phyloP scores from a whole-genome alignment of 768 basidiomycete species.

The Xerocomellus intermedius region DNA sequence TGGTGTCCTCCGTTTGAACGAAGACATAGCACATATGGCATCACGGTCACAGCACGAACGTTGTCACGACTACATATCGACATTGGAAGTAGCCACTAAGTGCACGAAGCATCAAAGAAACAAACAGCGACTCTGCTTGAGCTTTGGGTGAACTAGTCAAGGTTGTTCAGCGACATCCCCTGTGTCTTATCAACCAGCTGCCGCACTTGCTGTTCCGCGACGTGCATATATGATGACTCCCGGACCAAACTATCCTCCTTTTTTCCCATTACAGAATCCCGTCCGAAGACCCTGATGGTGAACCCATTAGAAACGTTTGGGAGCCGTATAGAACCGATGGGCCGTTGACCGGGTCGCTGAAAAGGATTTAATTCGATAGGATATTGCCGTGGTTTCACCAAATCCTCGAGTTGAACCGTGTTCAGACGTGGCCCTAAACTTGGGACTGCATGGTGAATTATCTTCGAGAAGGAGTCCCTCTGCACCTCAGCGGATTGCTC shows the following conservation, averaged over 20 bases:
- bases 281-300: conserved; percentile 28
- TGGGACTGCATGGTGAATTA: conserved; percentile 27
- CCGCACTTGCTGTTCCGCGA: conserved; percentile 3
- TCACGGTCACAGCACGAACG: conserved; percentile 17
- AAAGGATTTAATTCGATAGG: conserved; percentile 34
- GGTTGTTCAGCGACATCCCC: conserved; percentile 25
- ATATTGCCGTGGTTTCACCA: conserved; percentile 29
- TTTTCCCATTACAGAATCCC: conserved; percentile 5
- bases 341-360: conserved; percentile 33
- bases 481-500: conserved; percentile 36
- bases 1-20: conserved; percentile 70
- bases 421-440: conserved; percentile 23
- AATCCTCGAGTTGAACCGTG: conserved; percentile 19
- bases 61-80: conserved; percentile 1
- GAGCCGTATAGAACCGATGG: conserved; percentile 24
- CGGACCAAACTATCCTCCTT: neutral
- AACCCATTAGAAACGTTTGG: conserved; percentile 35
- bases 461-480: conserved; percentile 28
- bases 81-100: too few relatives aligned
- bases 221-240: neutral
- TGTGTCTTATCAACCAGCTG: conserved; percentile 14
- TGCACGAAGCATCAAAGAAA: neutral
- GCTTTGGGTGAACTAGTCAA: conserved; percentile 22
- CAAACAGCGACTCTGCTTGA: neutral
- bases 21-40: conserved; percentile 50